Base-by-base conservation (phyloP, 768 basidiomycete species). In the Xerocomus potaroensis region DNA sequence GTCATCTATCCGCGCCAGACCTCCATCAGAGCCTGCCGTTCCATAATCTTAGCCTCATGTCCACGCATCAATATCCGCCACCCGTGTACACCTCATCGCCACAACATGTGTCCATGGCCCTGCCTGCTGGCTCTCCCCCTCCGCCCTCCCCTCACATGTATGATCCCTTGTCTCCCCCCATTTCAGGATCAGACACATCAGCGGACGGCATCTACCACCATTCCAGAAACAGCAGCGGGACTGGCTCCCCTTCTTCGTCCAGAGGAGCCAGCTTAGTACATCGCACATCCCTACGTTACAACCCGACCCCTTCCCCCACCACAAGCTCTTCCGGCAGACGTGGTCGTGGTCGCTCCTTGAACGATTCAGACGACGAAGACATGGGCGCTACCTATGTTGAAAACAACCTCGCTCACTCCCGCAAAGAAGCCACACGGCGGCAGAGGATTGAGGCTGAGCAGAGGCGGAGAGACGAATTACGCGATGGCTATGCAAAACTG, bases 401-500 rank as follows among this genome's bases (percentile, higher is more conserved):
- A 64, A 83, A 80, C 51, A 74, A 80, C 51, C 74, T 89, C 46
- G 88, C 87, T 6, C 78, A 83, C 64, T 79, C 82, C 9, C 73
- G 88, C 60, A 91, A 91, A 63, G 88, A 91, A 69, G 87, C 87
- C 18, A 91, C 89, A 8, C 73, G 89, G 26, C 74, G 81, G 60
- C 88, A 91, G 67, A 75, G 89, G 43, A 91, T 91, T 47, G 87
- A 91, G 70, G 89, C 88, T n/a, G 88, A 91, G 66, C 87, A 93
- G 71, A 75, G 90, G 36, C 76, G 91, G 48, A 77, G 91, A 54
- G 90, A 92, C 66, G 91, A 93, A 68, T 75, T 93, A 50, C 78
- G 91, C 50, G 91, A 94, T 60, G 91, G 89, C 22, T 94, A 93
- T 68, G 84, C 85, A 29, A 83, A 85, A 61, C 72, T 94, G 66